Evolutionary conservation across 495 filamentous ascomycete species (phyloP).

Genomic region (Pseudotulostoma volvatum): DNA sequence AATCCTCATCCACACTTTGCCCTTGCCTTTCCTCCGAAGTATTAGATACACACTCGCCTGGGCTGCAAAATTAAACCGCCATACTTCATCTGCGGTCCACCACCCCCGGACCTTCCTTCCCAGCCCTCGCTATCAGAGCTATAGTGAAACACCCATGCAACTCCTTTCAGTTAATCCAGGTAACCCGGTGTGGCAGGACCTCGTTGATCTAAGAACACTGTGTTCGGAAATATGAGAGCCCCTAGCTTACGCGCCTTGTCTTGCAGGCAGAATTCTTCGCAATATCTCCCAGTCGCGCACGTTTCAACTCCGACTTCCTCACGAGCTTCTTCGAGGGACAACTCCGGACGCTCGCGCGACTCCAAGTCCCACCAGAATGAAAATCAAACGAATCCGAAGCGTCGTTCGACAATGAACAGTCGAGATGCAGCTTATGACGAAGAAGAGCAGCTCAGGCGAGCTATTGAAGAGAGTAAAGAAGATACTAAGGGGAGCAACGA

Average conservation of each 20-base stretch:
- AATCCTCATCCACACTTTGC: conserved; percentile 4
- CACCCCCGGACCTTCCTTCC: too few relatives aligned
- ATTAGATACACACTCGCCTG: too few relatives aligned
- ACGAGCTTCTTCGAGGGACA: conserved; percentile 29
- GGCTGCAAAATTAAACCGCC: too few relatives aligned
- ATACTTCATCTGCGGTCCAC: too few relatives aligned
- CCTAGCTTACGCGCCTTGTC: too few relatives aligned
- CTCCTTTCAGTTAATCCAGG: too few relatives aligned
- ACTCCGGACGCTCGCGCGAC: conserved; percentile 30
- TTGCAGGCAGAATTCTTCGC: conserved; percentile 48
- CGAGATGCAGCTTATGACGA: conserved; percentile 90
- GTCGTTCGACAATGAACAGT: conserved; percentile 95
- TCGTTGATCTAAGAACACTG: too few relatives aligned
- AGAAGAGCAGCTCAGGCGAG: conserved; percentile 73
- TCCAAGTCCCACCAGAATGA: conserved; percentile 32
- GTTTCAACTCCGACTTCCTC: conserved; percentile 27
- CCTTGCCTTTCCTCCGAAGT: too few relatives aligned
- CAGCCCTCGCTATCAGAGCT: too few relatives aligned
- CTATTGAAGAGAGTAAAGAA: conserved; percentile 89
- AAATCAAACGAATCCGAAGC: conserved; percentile 40
- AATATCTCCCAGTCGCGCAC: conserved; percentile 48
- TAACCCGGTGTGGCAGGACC: too few relatives aligned
- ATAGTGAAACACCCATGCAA: too few relatives aligned
- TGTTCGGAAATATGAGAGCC: too few relatives aligned
- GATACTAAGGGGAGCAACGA: conserved; percentile 33